These are phyloP conservation scores for Vaccinium vitisidaea DNA, from an alignment of 148 eudicot species.

Conservation along the genomic window DNA sequence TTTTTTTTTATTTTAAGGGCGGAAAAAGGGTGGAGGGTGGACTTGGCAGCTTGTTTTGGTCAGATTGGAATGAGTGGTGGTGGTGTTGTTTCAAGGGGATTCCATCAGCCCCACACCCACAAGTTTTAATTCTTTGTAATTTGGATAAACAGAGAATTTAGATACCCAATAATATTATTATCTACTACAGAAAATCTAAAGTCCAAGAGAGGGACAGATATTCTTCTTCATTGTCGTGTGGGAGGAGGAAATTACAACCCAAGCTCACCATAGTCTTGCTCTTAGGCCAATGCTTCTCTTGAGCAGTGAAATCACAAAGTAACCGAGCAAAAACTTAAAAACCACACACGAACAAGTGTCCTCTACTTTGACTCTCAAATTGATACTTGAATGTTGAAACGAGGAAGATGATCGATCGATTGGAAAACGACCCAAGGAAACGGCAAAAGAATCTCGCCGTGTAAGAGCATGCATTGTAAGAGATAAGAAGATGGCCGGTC, in stretches of 20 bases:
- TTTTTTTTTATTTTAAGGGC: neutral
- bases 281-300: neutral
- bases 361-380: too few relatives aligned
- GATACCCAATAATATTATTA: neutral
- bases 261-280: neutral
- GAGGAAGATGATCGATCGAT: too few relatives aligned
- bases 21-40: constrained; percentile 18
- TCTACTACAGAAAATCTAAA: neutral
- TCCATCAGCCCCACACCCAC: constrained; percentile 12
- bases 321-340: neutral
- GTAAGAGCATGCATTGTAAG: too few relatives aligned
- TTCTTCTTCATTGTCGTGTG: neutral
- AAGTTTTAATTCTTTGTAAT: neutral
- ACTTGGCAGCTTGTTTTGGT: constrained; percentile 28
- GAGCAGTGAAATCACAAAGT: neutral
- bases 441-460: too few relatives aligned
- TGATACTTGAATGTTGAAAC: too few relatives aligned
- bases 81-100: constrained; percentile 6
- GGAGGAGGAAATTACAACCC: neutral
- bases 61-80: constrained; percentile 41
- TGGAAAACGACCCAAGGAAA: too few relatives aligned
- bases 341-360: neutral
- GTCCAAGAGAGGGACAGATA: neutral
- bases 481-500: too few relatives aligned
- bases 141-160: neutral